Evolutionary conservation across 805 yeast genomes (phyloP), one percentile per base, ranked within the genome.

Genomic region (Dipodascopsis uninucleata): DNA sequence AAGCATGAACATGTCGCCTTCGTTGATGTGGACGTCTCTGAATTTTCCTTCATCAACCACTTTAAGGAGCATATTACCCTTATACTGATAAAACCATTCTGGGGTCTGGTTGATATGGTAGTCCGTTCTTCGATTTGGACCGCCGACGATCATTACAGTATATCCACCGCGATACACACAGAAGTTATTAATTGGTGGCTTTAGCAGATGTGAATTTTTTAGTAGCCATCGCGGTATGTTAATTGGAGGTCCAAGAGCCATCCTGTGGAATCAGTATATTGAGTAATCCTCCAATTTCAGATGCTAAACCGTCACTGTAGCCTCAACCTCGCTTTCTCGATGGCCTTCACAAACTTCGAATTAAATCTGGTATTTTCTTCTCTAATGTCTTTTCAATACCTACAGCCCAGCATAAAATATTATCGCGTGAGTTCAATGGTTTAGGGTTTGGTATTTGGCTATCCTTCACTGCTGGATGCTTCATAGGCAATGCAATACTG

Each of bases 81-180:
- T 85, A 62, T 82, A 77, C 72, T 84, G 90, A 66, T 82, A 80
- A 63, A 89, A 89, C 77, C 87, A 89, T 60, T 89, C 97, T 0
- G 97, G 96, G 0, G 97, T 89, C 58, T 86, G 94, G 61, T 89
- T 89, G 38, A 89, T 77, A 60, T 89, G 97, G 62, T 86, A 89
- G 62, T 89, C 97, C 0, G 95, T 88, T 46, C 97, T 72, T 59
- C 82, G 95, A 62, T 89, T 89, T 3, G 97, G 97, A 0, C 97
- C 97, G 12, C 97, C 97, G 1, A 89, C 95, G 40, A 88, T 80
- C 96, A 89, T 89, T 28, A 88, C 87, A 0, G 96, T 88, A 62
- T 84, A 85, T 0, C 96, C 96, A 4, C 94, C 96, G 37, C 88
- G 72, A 64, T 89, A 95, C 23, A 89, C 76, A 60, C 96, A 87